Conservation (phyloP, 306 rosid species). For the Datisca glomerata region DNA sequence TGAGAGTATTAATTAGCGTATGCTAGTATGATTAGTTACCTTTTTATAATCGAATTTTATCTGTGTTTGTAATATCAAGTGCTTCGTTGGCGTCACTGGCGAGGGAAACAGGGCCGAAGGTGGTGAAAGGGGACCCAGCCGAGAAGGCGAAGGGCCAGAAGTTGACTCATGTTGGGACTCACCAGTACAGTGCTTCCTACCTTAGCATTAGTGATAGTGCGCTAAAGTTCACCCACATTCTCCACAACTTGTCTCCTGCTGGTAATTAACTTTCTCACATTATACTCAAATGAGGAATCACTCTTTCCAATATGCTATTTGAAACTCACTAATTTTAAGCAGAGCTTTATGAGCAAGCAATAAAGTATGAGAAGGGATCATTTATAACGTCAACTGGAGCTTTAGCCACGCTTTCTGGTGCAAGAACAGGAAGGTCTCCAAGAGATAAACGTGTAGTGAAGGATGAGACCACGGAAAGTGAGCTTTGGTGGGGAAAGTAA, state of each 20-base stretch:
- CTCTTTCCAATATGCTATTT: no score
- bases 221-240: constrained; percentile 77
- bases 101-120: constrained; percentile 70
- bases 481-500: constrained; percentile 99
- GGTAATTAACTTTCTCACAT: no score
- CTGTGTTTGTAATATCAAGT: no score
- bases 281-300: no score
- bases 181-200: constrained; percentile 39
- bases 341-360: constrained; percentile 83
- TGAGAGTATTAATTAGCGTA: no score
- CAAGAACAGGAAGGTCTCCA: constrained; percentile 88
- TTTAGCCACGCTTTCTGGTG: constrained; percentile 92
- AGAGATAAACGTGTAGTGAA: constrained; percentile 83
- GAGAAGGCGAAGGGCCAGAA: constrained; percentile 14
- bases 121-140: constrained; percentile 86
- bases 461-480: constrained; percentile 45
- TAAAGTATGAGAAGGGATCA: constrained; percentile 63
- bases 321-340: no score
- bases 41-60: no score
- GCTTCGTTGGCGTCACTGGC: constrained; percentile 85
- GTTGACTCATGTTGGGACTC: constrained; percentile 32
- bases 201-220: constrained; percentile 70
- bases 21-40: no score
- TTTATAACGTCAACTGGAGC: constrained; percentile 70
- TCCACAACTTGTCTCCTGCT: constrained; percentile 83